Conservation (phyloP, 805 yeast genomes). For the Barnettozyma salicaria region DNA sequence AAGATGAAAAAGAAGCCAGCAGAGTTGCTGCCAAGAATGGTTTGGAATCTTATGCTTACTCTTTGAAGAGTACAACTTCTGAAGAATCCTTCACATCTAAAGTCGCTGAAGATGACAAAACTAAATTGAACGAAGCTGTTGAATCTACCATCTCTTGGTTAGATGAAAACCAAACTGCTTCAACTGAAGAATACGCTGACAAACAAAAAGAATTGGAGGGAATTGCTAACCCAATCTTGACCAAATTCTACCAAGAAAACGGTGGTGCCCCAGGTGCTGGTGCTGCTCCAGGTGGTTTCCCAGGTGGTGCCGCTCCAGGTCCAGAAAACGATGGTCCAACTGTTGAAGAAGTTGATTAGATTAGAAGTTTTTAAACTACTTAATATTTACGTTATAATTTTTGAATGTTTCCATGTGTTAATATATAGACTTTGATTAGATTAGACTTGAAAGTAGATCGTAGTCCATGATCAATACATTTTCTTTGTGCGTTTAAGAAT, state of each 20-base stretch:
- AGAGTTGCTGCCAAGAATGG: constrained; percentile 94
- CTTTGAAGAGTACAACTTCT: constrained; percentile 74
- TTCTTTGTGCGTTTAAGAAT: background rate
- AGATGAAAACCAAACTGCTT: constrained; percentile 87
- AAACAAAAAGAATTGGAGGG: constrained; percentile 94
- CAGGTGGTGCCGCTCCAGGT: constrained; percentile 48
- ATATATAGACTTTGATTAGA: too few species aligned
- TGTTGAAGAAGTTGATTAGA: constrained; percentile 74
- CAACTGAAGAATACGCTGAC: constrained; percentile 87
- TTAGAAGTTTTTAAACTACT: constrained; percentile 4
- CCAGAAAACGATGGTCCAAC: constrained; percentile 55
- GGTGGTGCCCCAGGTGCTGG: constrained; percentile 71
- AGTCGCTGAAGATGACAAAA: constrained; percentile 62
- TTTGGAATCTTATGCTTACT: constrained; percentile 92
- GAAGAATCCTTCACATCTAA: constrained; percentile 79
- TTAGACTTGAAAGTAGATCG: too few species aligned
- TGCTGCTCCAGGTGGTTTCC: constrained; percentile 49
- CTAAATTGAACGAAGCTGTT: constrained; percentile 68
- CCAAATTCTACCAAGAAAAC: constrained; percentile 93
- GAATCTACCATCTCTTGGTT: constrained; percentile 87
- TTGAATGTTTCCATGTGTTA: too few species aligned
- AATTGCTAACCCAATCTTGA: constrained; percentile 93
- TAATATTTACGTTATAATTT: constrained; percentile 2
- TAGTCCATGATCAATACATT: too few species aligned
- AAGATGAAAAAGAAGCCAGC: constrained; percentile 90